Base-by-base conservation (phyloP, 2,329 filamentous ascomycete genomes). In the Monascus ruber region DNA sequence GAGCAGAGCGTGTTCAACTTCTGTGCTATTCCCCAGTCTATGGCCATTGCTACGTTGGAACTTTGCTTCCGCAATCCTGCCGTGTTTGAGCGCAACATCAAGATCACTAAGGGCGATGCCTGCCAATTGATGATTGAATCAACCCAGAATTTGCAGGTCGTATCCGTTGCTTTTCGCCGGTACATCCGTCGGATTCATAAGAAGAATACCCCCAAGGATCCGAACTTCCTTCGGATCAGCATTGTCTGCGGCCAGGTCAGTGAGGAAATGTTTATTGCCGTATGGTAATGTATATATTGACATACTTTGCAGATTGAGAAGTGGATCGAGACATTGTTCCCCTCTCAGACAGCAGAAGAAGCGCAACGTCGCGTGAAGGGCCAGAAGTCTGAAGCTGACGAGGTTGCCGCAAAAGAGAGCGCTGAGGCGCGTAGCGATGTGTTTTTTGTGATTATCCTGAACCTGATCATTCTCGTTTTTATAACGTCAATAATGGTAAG, bases 1-100 rank as follows among this genome's bases (percentile, higher is more conserved):
- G 91, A 98, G 58, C 91, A 98, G 69, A 94, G 86, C 58, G 86
- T 94, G 25, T 98, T 98, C 77, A 98, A 98, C 73, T 98, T 98
- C 63, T 87, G 87, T 35, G 89, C 89, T 41, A 98, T 98, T 47
- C 91, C 91, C 2, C 91, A 98, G 64, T 73, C 80, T 47, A 98
- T 98, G 91, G 91, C 89, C 38, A 95, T 98, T 60, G 89, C 91
- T 6, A 96, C 89, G 0, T 69, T 96, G 33, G 88, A 95, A 51
- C 70, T 86, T 11, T 83, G 89, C 52, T 98, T 96, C 77, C 82
- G 84, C 54, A 98, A 98, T 64, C 83, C 85, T 24, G 73, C 72
- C 43, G 79, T 98, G 42, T 93, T 94, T 59, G 66, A 89, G 58
- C 79, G 75, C 47, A 91, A 95, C 56, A 71, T 98, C 68, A 98